Conservation (phyloP, 176 grass and related monocot species). For the Ensete ventricosum region DNA sequence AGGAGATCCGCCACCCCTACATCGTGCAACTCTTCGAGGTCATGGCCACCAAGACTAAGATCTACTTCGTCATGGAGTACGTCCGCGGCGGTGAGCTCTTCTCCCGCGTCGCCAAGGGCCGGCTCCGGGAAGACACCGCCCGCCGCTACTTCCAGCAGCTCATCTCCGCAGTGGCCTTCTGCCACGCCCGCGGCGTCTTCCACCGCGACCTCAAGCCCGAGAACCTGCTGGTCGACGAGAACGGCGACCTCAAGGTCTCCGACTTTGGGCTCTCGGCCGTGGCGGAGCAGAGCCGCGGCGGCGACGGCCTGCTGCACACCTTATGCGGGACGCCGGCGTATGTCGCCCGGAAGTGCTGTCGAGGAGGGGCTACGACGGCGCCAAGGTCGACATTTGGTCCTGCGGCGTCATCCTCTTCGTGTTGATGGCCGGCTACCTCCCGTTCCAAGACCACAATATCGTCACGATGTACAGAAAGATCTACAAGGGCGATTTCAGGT, state of each 20-base stretch:
- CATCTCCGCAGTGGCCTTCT: slow-evolving; percentile 69
- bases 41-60: slow-evolving; percentile 92
- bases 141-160: slow-evolving; percentile 74
- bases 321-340: slow-evolving; percentile 80
- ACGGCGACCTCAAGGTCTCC: slow-evolving; percentile 76
- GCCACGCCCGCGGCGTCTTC: slow-evolving; percentile 79
- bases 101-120: slow-evolving; percentile 44
- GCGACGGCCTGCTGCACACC: slow-evolving; percentile 64
- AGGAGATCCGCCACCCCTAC: slow-evolving; percentile 58
- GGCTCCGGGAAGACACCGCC: slow-evolving; percentile 52
- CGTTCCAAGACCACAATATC: neutral
- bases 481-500: slow-evolving; percentile 1
- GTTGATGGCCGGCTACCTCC: neutral
- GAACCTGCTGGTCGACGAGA: slow-evolving; percentile 76
- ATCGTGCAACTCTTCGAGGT: slow-evolving; percentile 84
- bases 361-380: too few relatives aligned
- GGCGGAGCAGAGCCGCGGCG: slow-evolving; percentile 48
- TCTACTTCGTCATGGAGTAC: slow-evolving; percentile 91
- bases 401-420: too few relatives aligned
- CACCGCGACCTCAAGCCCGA: slow-evolving; percentile 87
- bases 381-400: too few relatives aligned
- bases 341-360: too few relatives aligned
- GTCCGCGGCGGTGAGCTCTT: slow-evolving; percentile 74
- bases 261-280: slow-evolving; percentile 75
- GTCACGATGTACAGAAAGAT: slow-evolving; percentile 5